Percentiles rank a stretch among this genome's conserved stretches.
Conservation (phyloP, 371 early-diverging fungal genomes). For the Nematocida sp. region DNA sequence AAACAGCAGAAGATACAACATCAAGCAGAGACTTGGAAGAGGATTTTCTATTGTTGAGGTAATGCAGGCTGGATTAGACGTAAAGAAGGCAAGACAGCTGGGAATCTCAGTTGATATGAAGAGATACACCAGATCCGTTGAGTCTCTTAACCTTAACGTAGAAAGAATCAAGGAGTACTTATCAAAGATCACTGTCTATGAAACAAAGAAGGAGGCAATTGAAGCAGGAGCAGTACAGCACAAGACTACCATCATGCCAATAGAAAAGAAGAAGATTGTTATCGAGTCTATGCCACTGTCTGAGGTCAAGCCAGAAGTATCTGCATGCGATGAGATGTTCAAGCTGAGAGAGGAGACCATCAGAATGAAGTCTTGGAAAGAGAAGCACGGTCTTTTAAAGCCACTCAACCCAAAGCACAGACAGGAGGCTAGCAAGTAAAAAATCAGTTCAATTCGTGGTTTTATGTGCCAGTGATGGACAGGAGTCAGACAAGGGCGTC, state of each 20-base stretch:
- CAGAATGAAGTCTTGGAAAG: slow-evolving; percentile 26
- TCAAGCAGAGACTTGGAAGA: slow-evolving; percentile 89
- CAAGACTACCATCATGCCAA: slow-evolving; percentile 66
- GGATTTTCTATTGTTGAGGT: slow-evolving; percentile 97
- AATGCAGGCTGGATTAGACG: slow-evolving; percentile 85
- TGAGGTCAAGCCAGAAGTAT: slow-evolving; percentile 51
- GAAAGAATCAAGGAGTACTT: slow-evolving; percentile 91
- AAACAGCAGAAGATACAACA: slow-evolving; percentile 96
- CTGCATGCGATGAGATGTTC: slow-evolving; percentile 28
- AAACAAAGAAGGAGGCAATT: slow-evolving; percentile 62
- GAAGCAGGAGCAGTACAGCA: slow-evolving; percentile 61
- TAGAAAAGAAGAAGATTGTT: slow-evolving; percentile 36
- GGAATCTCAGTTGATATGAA: slow-evolving; percentile 97
- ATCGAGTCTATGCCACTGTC: slow-evolving; percentile 58
- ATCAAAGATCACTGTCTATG: slow-evolving; percentile 63
- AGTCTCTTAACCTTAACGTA: slow-evolving; percentile 86
- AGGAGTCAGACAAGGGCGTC: neutral
- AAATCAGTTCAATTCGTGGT: neutral
- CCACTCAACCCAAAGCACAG: slow-evolving; percentile 25
- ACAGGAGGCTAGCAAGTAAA: neutral
- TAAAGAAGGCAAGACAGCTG: slow-evolving; percentile 86
- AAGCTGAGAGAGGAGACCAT: slow-evolving; percentile 46
- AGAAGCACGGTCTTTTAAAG: slow-evolving; percentile 11
- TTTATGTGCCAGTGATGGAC: neutral
- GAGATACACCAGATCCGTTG: slow-evolving; percentile 89